A percentile compares a stretch with the other conserved stretches of the same genome.
phyloP scores from a whole-genome alignment of 1,139 yeast species.

The Entelexis sorbosivorans region DNA sequence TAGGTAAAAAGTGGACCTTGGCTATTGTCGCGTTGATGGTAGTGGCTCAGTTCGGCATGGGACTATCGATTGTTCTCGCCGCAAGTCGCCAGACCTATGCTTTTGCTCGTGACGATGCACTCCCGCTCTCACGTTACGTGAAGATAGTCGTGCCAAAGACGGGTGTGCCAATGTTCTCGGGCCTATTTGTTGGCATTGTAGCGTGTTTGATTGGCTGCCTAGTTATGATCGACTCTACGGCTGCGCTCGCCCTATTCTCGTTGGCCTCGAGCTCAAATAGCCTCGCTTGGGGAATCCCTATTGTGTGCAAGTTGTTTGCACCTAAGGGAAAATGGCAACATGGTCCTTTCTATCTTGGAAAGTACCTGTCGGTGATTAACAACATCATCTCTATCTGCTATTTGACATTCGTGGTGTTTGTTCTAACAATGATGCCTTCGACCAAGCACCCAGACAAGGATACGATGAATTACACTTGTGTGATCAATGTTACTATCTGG shows the following conservation, averaged over 20 bases:
- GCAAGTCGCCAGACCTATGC: slow-evolving; percentile 82
- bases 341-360: slow-evolving; percentile 52
- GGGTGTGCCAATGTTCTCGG: slow-evolving; percentile 49
- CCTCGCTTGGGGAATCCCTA: slow-evolving; percentile 44
- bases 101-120: slow-evolving; percentile 78
- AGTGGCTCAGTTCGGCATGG: slow-evolving; percentile 44
- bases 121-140: slow-evolving; percentile 45
- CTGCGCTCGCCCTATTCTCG: slow-evolving; percentile 49
- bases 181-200: slow-evolving; percentile 40
- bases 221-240: slow-evolving; percentile 45
- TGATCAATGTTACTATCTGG: slow-evolving; percentile 43
- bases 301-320: slow-evolving; percentile 18
- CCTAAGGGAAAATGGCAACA: slow-evolving; percentile 45
- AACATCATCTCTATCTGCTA: slow-evolving; percentile 15
- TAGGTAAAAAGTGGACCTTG: slow-evolving; percentile 58
- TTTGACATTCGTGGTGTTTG: slow-evolving; percentile 19
- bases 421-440: slow-evolving; percentile 24
- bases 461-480: slow-evolving; percentile 52
- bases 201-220: slow-evolving; percentile 45
- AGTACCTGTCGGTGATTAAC: slow-evolving; percentile 24
- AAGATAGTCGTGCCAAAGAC: slow-evolving; percentile 37
- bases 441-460: slow-evolving; percentile 18
- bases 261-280: slow-evolving; percentile 47
- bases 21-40: slow-evolving; percentile 28
- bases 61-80: slow-evolving; percentile 57